Evolutionary conservation across 1,284 basidiomycete species (phyloP).

Genomic region (Trichosporon coremiiforme): DNA sequence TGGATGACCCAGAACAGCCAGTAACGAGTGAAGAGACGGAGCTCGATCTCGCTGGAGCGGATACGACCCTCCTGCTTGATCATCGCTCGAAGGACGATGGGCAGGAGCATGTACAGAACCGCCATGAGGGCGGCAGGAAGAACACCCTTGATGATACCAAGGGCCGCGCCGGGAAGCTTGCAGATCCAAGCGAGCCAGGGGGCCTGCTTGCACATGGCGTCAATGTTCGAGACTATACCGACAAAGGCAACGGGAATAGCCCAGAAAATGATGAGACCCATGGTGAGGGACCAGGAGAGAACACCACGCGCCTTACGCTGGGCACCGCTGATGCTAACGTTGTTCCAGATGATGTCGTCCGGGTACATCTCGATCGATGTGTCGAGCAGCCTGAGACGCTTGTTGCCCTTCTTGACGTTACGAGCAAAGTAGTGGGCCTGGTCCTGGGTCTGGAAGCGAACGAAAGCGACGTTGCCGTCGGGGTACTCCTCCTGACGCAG

Average conservation of each 20-base stretch:
- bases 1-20: slow-evolving; percentile 91
- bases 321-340: slow-evolving; percentile 62
- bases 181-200: slow-evolving; percentile 74
- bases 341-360: slow-evolving; percentile 87
- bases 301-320: slow-evolving; percentile 59
- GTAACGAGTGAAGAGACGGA: slow-evolving; percentile 86
- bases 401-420: slow-evolving; percentile 63
- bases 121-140: slow-evolving; percentile 82
- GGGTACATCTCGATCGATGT: slow-evolving; percentile 70
- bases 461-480: slow-evolving; percentile 67
- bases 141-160: slow-evolving; percentile 89
- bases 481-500: slow-evolving; percentile 60
- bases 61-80: slow-evolving; percentile 53
- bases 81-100: slow-evolving; percentile 69
- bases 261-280: slow-evolving; percentile 62
- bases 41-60: slow-evolving; percentile 73
- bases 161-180: slow-evolving; percentile 60
- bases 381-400: slow-evolving; percentile 56
- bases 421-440: slow-evolving; percentile 62
- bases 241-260: slow-evolving; percentile 72
- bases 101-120: slow-evolving; percentile 86
- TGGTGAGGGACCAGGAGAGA: slow-evolving; percentile 60
- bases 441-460: slow-evolving; percentile 79
- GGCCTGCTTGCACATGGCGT: slow-evolving; percentile 63
- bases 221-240: slow-evolving; percentile 80